A percentile compares a stretch with the other conserved stretches of the same genome.
Evolutionary conservation across 495 filamentous ascomycete species (phyloP).

Genomic region (Aspergillus baeticus): DNA sequence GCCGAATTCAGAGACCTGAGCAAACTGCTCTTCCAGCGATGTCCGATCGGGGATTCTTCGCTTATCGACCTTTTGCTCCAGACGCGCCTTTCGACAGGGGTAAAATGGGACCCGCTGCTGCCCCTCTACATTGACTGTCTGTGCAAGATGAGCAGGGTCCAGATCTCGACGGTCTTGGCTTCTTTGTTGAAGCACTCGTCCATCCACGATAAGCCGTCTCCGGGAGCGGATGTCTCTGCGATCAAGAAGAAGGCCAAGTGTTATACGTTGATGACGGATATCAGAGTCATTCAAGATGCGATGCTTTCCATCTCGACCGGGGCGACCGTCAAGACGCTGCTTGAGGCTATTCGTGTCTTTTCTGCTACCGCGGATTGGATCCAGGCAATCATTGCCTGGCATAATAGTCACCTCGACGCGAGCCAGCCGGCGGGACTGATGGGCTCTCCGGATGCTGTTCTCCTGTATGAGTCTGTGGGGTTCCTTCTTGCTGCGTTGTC

Average conservation of each 20-base stretch:
- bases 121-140: conserved; percentile 63
- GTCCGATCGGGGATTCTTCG: conserved; percentile 32
- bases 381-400: conserved; percentile 36
- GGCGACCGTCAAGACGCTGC: conserved; percentile 25
- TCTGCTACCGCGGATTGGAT: conserved; percentile 41
- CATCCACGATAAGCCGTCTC: conserved; percentile 27
- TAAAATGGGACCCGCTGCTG: conserved; percentile 62
- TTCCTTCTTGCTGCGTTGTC: conserved; percentile 45
- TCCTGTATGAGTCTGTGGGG: conserved; percentile 45
- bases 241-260: conserved; percentile 19
- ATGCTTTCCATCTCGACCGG: conserved; percentile 42
- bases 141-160: conserved; percentile 50
- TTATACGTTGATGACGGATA: conserved; percentile 46
- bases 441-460: conserved; percentile 40
- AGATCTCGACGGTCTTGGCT: conserved; percentile 55
- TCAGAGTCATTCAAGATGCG: conserved; percentile 44
- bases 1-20: conserved; percentile 41
- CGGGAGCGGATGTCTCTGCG: conserved; percentile 12
- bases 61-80: conserved; percentile 62
- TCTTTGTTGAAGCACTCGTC: conserved; percentile 60
- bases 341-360: conserved; percentile 37
- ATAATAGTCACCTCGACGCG: conserved; percentile 26
- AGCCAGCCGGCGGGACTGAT: conserved; percentile 33
- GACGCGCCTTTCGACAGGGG: conserved; percentile 44
- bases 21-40: conserved; percentile 31